Percentiles rank a stretch among this genome's conserved stretches.
Evolutionary conservation across 768 basidiomycete genomes (phyloP).

Genomic region (Macrolepiota dolichaula): DNA sequence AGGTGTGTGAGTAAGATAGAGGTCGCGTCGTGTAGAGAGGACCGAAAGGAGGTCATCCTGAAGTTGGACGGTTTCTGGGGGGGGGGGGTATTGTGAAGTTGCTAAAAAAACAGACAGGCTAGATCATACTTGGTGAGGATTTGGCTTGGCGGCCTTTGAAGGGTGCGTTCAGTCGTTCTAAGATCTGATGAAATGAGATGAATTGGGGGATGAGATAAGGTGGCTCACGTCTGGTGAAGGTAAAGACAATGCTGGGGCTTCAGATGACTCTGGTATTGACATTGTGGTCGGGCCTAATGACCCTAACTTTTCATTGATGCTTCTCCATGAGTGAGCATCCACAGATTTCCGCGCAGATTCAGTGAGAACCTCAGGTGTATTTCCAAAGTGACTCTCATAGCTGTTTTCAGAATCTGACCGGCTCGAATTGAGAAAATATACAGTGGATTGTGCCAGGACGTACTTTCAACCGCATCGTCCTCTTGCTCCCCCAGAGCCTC

Average conservation of each 20-base stretch:
- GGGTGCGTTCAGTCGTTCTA: slow-evolving; percentile 52
- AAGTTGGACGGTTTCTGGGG: slow-evolving; percentile 41
- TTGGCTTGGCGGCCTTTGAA: slow-evolving; percentile 55
- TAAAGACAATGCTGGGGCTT: slow-evolving; percentile 22
- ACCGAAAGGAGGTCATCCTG: slow-evolving; percentile 69
- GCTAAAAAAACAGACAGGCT: not conserved
- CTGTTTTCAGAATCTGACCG: slow-evolving; percentile 28
- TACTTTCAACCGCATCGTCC: slow-evolving; percentile 26
- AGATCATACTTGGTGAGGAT: slow-evolving; percentile 44
- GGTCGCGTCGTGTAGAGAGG: slow-evolving; percentile 67
- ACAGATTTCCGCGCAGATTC: slow-evolving; percentile 47
- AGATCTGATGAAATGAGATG: slow-evolving; percentile 35
- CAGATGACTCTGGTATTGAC: slow-evolving; percentile 41
- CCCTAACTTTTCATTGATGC: slow-evolving; percentile 43
- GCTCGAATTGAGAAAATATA: slow-evolving; percentile 1
- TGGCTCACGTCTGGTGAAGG: slow-evolving; percentile 29
- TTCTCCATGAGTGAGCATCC: slow-evolving; percentile 57
- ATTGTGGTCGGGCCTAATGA: slow-evolving; percentile 56
- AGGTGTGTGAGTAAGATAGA: slow-evolving; percentile 69
- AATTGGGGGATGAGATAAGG: not conserved
- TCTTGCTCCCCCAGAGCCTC: slow-evolving; percentile 20
- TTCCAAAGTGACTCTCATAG: slow-evolving; percentile 78
- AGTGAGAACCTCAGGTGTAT: slow-evolving; percentile 47
- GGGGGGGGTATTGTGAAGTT: slow-evolving; percentile 36
- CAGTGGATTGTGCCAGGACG: slow-evolving; percentile 4